Evolutionary conservation across 345 rosid species (phyloP).

Genomic region (Salix koriyanagi): DNA sequence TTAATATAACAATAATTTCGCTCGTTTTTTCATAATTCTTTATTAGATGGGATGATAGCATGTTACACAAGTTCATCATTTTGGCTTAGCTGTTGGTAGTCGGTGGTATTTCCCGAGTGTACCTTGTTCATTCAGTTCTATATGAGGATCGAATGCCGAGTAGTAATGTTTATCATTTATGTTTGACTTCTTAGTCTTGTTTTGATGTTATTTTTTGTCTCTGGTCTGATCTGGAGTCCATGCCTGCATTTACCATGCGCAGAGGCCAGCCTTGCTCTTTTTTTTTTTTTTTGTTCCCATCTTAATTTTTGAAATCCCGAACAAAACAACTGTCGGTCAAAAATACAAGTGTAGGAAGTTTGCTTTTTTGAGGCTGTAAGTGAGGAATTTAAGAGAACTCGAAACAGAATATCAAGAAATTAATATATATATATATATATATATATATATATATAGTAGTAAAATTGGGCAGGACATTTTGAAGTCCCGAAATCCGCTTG

Average conservation of each 20-base stretch:
- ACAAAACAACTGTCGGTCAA: not conserved
- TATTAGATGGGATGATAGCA: slow-evolving; percentile 14
- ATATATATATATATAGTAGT: not conserved
- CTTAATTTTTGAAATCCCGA: too few relatives aligned
- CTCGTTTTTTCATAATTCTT: slow-evolving; percentile 24
- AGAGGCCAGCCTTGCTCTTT: too few relatives aligned
- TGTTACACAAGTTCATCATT: slow-evolving; percentile 1
- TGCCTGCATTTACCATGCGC: not conserved
- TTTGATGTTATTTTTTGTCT: not conserved
- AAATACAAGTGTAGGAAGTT: not conserved
- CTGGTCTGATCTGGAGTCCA: not conserved
- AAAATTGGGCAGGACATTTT: not conserved
- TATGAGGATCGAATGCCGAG: not conserved
- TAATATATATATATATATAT: not conserved
- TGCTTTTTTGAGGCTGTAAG: not conserved
- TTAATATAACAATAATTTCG: slow-evolving; percentile 26
- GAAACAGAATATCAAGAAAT: not conserved
- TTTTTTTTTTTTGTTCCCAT: too few relatives aligned
- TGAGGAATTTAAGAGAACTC: not conserved
- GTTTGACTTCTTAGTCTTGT: not conserved
- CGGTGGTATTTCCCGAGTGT: not conserved
- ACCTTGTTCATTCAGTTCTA: too few relatives aligned
- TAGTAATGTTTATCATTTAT: not conserved
- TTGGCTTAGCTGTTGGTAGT: not conserved
- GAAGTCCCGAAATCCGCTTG: not conserved